Evolutionary conservation across 2,329 filamentous ascomycete species (phyloP).

Genomic region (Ceratocystiopsis brevicomis): DNA sequence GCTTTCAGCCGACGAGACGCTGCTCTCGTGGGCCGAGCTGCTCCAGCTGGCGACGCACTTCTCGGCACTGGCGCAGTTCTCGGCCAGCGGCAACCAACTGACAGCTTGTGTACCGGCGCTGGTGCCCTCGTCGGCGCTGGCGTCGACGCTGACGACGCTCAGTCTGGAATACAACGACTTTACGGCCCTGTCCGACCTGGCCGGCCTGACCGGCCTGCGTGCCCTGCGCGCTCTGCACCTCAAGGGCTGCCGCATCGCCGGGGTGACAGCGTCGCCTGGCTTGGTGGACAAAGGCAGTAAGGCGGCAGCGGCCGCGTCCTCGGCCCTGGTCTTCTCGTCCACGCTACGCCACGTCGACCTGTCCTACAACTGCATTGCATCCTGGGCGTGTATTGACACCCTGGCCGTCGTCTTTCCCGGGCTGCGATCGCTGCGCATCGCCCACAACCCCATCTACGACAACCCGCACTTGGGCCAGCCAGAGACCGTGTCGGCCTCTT

Average conservation of each 20-base stretch:
- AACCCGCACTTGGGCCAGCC: slow-evolving; percentile 16
- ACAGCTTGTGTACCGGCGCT: slow-evolving; percentile 22
- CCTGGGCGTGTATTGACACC: slow-evolving; percentile 57
- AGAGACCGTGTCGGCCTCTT: slow-evolving; percentile 14
- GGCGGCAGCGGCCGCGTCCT: not conserved
- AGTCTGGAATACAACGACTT: slow-evolving; percentile 59
- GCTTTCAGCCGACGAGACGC: slow-evolving; percentile 46
- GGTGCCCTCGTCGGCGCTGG: slow-evolving; percentile 23
- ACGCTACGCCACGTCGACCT: slow-evolving; percentile 49
- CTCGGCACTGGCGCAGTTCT: slow-evolving; percentile 28
- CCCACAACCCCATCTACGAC: slow-evolving; percentile 71
- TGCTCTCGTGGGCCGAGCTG: slow-evolving; percentile 48
- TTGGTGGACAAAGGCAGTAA: not conserved
- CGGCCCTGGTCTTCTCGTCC: slow-evolving; percentile 22
- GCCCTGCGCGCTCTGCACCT: slow-evolving; percentile 45
- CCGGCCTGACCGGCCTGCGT: slow-evolving; percentile 29
- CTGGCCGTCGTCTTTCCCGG: slow-evolving; percentile 52
- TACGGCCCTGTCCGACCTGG: slow-evolving; percentile 35
- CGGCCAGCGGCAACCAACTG: slow-evolving; percentile 36
- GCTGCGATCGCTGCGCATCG: slow-evolving; percentile 55
- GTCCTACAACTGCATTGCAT: slow-evolving; percentile 49
- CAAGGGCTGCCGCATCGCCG: slow-evolving; percentile 54
- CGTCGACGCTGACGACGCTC: slow-evolving; percentile 38
- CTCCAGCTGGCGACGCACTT: slow-evolving; percentile 35
- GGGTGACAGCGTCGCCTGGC: slow-evolving; percentile 13